Conservation (phyloP, 2,329 filamentous ascomycete species). For the Arthrobotrys musiformis region DNA sequence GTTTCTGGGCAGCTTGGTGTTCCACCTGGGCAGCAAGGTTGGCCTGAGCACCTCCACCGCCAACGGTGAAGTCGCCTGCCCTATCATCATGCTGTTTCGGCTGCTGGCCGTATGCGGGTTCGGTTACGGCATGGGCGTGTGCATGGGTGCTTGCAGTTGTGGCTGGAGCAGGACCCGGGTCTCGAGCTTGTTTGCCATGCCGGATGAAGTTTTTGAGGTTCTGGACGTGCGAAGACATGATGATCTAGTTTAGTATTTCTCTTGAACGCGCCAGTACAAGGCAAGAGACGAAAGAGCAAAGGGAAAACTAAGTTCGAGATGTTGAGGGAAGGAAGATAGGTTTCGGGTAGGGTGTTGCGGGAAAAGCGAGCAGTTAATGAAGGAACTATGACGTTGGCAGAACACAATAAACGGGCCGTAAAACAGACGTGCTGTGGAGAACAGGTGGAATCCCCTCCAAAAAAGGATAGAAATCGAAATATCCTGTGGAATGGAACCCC, state of each 20-base stretch:
- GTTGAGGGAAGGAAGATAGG: not conserved
- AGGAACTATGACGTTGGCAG: not conserved
- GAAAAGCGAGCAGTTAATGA: not conserved
- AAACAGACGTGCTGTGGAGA: not conserved
- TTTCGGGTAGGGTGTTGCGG: not conserved
- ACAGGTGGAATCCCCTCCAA: not conserved
- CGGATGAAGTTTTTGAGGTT: slow-evolving; percentile 98
- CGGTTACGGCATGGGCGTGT: slow-evolving; percentile 70
- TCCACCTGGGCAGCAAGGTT: slow-evolving; percentile 77
- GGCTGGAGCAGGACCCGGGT: slow-evolving; percentile 70
- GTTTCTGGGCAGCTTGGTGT: slow-evolving; percentile 64
- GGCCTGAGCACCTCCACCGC: slow-evolving; percentile 69
- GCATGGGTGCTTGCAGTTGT: slow-evolving; percentile 69
- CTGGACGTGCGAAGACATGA: slow-evolving; percentile 77
- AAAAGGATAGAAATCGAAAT: not conserved
- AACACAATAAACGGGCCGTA: not conserved
- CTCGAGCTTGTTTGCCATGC: slow-evolving; percentile 93
- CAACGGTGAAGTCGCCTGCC: slow-evolving; percentile 72
- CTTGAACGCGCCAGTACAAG: not conserved
- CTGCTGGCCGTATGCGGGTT: slow-evolving; percentile 63
- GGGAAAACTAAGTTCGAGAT: not conserved
- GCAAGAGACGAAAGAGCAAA: not conserved
- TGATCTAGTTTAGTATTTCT: slow-evolving; percentile 60
- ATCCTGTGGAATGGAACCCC: not conserved
- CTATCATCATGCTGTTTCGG: slow-evolving; percentile 66